Evolutionary conservation across 78 protist species (phyloP).

Genomic region (Planoprotostelium fungivorum): DNA sequence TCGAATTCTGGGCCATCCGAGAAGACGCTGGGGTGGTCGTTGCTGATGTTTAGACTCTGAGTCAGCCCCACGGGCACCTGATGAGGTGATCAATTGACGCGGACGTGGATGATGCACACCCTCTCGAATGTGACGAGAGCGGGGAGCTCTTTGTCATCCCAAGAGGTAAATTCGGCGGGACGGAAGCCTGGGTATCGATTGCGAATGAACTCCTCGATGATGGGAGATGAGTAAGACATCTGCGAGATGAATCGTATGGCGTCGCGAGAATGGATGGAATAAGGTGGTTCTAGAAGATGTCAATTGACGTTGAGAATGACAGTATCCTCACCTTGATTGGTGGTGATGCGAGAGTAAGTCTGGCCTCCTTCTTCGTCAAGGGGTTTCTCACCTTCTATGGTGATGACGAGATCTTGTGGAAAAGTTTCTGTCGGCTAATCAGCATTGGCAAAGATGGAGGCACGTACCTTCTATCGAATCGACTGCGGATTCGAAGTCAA

Average conservation of each 20-base stretch:
- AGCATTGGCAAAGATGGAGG: not conserved
- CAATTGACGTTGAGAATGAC: not conserved
- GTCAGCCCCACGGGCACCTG: not conserved
- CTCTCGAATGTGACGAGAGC: not conserved
- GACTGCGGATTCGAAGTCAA: no score
- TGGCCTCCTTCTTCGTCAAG: not conserved
- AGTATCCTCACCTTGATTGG: constrained; percentile 5
- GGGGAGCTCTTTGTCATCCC: not conserved
- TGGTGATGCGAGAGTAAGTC: constrained; percentile 1
- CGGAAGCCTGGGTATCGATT: not conserved
- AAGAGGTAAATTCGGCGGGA: not conserved
- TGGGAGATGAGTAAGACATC: not conserved
- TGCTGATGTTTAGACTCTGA: not conserved
- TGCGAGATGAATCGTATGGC: not conserved
- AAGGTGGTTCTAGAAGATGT: not conserved
- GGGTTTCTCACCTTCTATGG: not conserved
- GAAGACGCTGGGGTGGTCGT: not conserved
- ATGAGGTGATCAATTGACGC: no score
- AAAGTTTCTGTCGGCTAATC: not conserved
- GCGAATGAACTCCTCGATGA: not conserved
- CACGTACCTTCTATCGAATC: no score
- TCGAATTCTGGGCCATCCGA: not conserved
- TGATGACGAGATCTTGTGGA: not conserved
- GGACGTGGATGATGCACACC: not conserved
- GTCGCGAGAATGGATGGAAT: not conserved